These are phyloP conservation scores for Hermanozyma aechmeae DNA, from an alignment of 805 yeast genomes.

Conservation along the genomic window DNA sequence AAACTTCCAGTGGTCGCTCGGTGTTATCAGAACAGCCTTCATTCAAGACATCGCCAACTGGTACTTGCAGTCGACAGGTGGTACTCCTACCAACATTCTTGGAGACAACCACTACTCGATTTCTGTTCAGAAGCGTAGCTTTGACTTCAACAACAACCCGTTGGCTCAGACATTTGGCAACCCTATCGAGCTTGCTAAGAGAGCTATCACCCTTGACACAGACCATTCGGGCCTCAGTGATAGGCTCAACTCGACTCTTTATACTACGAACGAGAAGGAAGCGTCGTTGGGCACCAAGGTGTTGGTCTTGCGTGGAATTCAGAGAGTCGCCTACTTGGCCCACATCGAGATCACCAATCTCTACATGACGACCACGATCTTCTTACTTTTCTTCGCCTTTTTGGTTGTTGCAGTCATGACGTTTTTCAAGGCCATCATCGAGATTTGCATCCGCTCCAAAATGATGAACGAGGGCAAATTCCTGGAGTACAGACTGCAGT, in stretches of 20 bases:
- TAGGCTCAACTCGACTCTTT: conserved; percentile 36
- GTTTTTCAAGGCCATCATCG: conserved; percentile 63
- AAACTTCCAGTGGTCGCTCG: conserved; percentile 94
- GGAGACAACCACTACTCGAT: conserved; percentile 62
- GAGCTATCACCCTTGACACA: conserved; percentile 29
- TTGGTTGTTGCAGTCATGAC: conserved; percentile 46
- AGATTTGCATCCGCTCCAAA: conserved; percentile 48
- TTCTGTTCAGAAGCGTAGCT: conserved; percentile 68
- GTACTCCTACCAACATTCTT: conserved; percentile 69
- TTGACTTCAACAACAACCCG: no score
- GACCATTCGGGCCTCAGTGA: conserved; percentile 38
- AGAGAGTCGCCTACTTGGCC: conserved; percentile 81
- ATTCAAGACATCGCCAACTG: conserved; percentile 82
- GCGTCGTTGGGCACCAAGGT: conserved; percentile 54
- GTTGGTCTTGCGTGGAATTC: conserved; percentile 80
- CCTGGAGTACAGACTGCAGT: conserved; percentile 68
- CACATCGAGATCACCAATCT: conserved; percentile 79
- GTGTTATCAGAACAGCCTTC: conserved; percentile 66
- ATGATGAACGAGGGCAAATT: conserved; percentile 57
- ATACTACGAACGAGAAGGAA: conserved; percentile 66
- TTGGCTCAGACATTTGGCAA: no score
- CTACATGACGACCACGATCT: conserved; percentile 79
- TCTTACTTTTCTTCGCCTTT: conserved; percentile 70
- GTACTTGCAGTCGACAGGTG: conserved; percentile 96
- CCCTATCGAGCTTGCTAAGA: conserved; percentile 14